A percentile compares a stretch with the other conserved stretches of the same genome.
phyloP scores from a whole-genome alignment of 345 rosid species.

The Salix caprea region DNA sequence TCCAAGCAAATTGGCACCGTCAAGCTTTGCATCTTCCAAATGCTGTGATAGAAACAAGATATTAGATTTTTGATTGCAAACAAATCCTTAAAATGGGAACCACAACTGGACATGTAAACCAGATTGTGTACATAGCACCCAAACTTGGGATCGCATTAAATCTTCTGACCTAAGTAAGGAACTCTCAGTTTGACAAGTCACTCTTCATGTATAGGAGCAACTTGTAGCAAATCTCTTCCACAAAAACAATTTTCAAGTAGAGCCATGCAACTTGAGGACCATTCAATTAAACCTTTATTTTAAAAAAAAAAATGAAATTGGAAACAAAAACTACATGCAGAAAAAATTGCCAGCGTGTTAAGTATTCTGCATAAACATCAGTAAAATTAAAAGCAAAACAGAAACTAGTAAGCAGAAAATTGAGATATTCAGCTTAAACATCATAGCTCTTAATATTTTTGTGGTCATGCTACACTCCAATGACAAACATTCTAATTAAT shows the following conservation, averaged over 20 bases:
- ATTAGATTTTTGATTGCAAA: not conserved
- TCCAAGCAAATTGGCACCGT: constrained; percentile 78
- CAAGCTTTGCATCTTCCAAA: constrained; percentile 84
- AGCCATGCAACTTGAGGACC: not conserved
- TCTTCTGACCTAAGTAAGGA: not conserved
- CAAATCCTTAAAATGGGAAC: not conserved
- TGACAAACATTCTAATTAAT: not conserved
- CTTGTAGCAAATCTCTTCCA: not conserved
- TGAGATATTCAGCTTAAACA: not conserved
- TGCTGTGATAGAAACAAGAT: constrained; percentile 35
- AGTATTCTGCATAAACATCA: too few species aligned
- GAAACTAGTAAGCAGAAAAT: not conserved
- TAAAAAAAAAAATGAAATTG: too few species aligned
- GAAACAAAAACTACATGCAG: too few species aligned
- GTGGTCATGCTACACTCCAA: not conserved
- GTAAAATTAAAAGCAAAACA: not conserved
- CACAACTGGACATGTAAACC: not conserved
- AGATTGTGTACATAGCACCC: not conserved
- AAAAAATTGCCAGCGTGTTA: too few species aligned
- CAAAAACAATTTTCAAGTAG: not conserved
- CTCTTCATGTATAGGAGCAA: not conserved
- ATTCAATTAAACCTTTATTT: not conserved
- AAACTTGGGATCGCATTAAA: not conserved
- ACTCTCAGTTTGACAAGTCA: not conserved
- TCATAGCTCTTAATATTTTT: not conserved